phyloP scores from a whole-genome alignment of 805 yeast genomes.

The Candida xyloterini region DNA sequence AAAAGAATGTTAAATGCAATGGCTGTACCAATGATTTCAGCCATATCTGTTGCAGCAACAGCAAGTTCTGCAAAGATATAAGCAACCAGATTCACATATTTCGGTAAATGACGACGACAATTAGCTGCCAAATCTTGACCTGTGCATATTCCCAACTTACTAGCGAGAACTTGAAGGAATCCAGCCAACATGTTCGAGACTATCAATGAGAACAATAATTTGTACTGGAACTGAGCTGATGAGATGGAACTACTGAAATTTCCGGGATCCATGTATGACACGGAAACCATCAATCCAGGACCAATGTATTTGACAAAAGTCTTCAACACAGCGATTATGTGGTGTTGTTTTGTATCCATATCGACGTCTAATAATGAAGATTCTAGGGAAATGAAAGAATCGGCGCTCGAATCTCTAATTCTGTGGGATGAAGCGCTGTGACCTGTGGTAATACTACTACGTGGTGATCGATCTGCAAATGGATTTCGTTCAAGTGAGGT shows the following conservation, averaged over 20 bases:
- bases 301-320: conserved; percentile 61
- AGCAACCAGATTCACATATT: conserved; percentile 53
- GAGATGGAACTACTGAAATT: conserved; percentile 94
- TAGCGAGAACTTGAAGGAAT: conserved; percentile 78
- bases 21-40: conserved; percentile 98
- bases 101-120: conserved; percentile 73
- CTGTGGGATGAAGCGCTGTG: not conserved
- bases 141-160: conserved; percentile 89
- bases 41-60: conserved; percentile 92
- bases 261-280: conserved; percentile 97
- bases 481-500: conserved; percentile 1
- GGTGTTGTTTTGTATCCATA: conserved; percentile 7
- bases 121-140: conserved; percentile 89
- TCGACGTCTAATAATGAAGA: not conserved
- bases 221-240: conserved; percentile 70
- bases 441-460: not conserved
- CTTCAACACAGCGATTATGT: conserved; percentile 16
- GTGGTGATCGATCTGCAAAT: not conserved
- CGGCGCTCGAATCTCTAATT: conserved; percentile 1
- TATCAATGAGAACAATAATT: conserved; percentile 71
- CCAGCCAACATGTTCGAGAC: conserved; percentile 85
- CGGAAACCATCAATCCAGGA: conserved; percentile 93
- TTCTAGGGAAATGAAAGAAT: not conserved
- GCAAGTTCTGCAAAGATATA: conserved; percentile 86
- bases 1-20: conserved; percentile 84